Evolutionary conservation across 2,329 filamentous ascomycete species (phyloP), one percentile per base, ranked within the genome.

Genomic region (Fusarium coicis): DNA sequence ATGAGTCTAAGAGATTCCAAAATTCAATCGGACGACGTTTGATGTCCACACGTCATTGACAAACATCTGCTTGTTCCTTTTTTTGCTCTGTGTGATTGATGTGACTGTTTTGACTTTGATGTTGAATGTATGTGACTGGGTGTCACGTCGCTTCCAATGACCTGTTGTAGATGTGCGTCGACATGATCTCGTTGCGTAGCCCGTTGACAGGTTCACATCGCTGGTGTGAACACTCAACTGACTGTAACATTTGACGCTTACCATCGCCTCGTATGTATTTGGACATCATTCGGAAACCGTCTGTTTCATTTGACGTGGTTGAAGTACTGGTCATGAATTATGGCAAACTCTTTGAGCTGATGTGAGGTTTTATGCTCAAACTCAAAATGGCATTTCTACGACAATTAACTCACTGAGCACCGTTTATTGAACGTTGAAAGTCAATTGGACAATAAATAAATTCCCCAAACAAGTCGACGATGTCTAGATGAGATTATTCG

Each of bases 1-100:
- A 78, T 76, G 76, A 77, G 71, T 72, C 75, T 72, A 78, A 67
- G 66, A 74, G 65, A 78, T 78, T 77, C 76, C 75, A 78, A 76
- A 78, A 77, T 72, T 69, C 61, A 74, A 77, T 77, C 75, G 74
- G 76, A 77, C 76, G 68, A 68, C 76, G 73, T 72, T 70, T 70
- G 58, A 73, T 75, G 74, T 70, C 60, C 58, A 66, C 44, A 37
- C 66, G 66, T 70, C 61, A 46, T 74, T 73, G 64, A 74, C 72
- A 55, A 70, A 54, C n/a, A 46, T 32, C 2, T 19, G 4, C 8
- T 37, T 15, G 30, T 26, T 26, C 37, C 32, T 32, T 3, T 15
- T 4, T 21, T 16, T 10, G 10, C 32, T 11, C 3, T 15, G 2
- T 58, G 59, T 73, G 56, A 47, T 32, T 46, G 21, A 28, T 40